phyloP scores from a whole-genome alignment of 2,329 filamentous ascomycete genomes.

The Paracoccidioides lutzii region DNA sequence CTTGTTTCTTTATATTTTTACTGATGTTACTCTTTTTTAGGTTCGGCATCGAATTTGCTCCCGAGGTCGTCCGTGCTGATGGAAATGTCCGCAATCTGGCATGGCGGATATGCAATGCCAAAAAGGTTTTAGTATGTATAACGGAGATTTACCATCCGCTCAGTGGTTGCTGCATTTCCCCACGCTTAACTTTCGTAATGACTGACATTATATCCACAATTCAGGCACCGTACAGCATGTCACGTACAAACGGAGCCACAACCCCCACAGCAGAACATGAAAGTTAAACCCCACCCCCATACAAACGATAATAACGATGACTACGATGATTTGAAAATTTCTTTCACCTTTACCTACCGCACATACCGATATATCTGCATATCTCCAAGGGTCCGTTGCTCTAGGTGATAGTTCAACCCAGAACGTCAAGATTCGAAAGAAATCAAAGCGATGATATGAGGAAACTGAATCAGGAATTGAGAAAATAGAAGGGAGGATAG shows the following conservation, averaged over 20 bases:
- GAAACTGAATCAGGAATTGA: no score
- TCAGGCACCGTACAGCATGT: slow-evolving; percentile 61
- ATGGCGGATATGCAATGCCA: slow-evolving; percentile 91
- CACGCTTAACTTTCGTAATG: neutral
- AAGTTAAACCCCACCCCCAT: neutral
- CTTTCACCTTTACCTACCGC: neutral
- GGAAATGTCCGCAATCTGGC: slow-evolving; percentile 81
- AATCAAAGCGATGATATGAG: no score
- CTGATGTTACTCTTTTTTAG: slow-evolving; percentile 19
- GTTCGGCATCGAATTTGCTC: slow-evolving; percentile 88
- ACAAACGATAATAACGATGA: slow-evolving; percentile 1
- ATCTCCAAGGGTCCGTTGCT: no score
- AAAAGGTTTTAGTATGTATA: slow-evolving; percentile 71
- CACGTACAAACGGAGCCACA: slow-evolving; percentile 47
- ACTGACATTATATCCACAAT: neutral
- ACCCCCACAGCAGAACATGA: slow-evolving; percentile 38
- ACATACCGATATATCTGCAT: neutral
- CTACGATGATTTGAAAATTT: neutral
- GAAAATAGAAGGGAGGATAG: no score
- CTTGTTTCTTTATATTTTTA: slow-evolving; percentile 8
- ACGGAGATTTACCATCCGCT: neutral
- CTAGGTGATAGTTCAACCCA: no score
- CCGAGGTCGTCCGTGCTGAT: slow-evolving; percentile 83
- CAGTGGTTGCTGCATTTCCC: neutral
- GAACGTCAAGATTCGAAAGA: no score